Conservation (phyloP, 441 rosid species). For the Sinapis alba region DNA sequence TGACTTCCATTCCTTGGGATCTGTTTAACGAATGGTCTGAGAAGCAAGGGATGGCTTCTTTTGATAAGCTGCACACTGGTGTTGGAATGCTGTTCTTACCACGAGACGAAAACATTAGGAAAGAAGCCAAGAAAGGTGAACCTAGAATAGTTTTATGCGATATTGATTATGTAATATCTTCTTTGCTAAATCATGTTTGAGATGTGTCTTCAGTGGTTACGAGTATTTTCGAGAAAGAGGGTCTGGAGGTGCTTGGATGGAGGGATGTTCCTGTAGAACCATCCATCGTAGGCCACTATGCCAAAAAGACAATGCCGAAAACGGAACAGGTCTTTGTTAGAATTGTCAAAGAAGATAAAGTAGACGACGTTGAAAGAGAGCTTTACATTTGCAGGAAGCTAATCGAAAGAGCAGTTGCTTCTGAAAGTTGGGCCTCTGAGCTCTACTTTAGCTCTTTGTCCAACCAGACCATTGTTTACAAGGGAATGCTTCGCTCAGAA, state of each 20-base stretch:
- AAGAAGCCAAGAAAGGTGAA: conserved; percentile 87
- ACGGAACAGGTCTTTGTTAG: conserved; percentile 95
- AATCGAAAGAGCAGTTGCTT: conserved; percentile 77
- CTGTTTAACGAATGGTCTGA: conserved; percentile 81
- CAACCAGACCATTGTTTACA: conserved; percentile 93
- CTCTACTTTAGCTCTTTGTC: conserved; percentile 97
- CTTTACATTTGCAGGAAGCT: conserved; percentile 95
- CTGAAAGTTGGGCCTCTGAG: conserved; percentile 85
- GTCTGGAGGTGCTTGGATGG: conserved; percentile 99
- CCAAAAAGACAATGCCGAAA: conserved; percentile 93
- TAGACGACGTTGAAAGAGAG: conserved; percentile 95
- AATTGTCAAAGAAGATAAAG: conserved; percentile 84
- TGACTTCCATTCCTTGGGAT: conserved; percentile 99
- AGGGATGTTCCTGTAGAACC: conserved; percentile 90
- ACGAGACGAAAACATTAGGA: conserved; percentile 56
- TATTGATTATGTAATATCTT: conserved; percentile 20
- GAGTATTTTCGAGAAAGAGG: conserved; percentile 89
- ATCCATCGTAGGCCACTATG: conserved; percentile 88
- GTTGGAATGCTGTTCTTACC: conserved; percentile 98
- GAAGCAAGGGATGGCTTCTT: conserved; percentile 71
- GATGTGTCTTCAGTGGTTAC: conserved; percentile 62
- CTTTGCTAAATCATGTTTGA: conserved; percentile 24
- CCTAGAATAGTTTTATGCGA: conserved; percentile 16
- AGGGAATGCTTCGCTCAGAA: conserved; percentile 99
- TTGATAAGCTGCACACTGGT: conserved; percentile 87